A percentile compares a stretch with the other conserved stretches of the same genome.
Conservation (phyloP, 805 yeast genomes). For the Pichia manshurica region DNA sequence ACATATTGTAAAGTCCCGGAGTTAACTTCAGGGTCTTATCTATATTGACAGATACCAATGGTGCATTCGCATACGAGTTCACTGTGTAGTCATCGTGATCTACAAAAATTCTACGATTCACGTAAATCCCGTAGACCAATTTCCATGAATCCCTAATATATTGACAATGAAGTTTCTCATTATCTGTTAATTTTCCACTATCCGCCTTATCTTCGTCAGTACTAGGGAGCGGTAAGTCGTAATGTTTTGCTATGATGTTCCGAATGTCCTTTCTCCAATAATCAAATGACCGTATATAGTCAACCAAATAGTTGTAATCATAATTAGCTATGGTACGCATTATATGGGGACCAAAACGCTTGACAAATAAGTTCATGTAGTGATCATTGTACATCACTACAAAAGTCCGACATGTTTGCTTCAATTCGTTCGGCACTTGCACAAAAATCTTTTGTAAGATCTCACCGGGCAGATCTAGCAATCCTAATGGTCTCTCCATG, state of each 20-base stretch:
- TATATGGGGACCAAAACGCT: constrained; percentile 26
- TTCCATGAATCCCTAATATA: constrained; percentile 51
- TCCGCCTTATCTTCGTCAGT: background rate
- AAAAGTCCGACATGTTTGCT: constrained; percentile 30
- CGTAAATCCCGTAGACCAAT: constrained; percentile 43
- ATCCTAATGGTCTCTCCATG: background rate
- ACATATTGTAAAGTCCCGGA: constrained; percentile 45
- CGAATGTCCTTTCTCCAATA: constrained; percentile 31
- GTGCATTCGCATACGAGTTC: constrained; percentile 30
- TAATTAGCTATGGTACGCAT: constrained; percentile 20
- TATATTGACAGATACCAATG: constrained; percentile 23
- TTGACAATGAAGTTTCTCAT: constrained; percentile 22
- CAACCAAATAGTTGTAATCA: constrained; percentile 24
- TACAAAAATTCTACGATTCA: constrained; percentile 49
- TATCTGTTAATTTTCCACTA: constrained; percentile 9
- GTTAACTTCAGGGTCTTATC: constrained; percentile 43
- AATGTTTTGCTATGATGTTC: constrained; percentile 21
- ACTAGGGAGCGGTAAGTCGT: constrained; percentile 14
- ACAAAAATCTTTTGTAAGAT: constrained; percentile 23
- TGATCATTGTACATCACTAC: constrained; percentile 46
- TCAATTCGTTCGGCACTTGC: constrained; percentile 28
- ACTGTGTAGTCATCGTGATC: constrained; percentile 34
- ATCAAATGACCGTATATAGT: constrained; percentile 31
- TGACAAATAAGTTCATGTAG: constrained; percentile 34
- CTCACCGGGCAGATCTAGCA: constrained; percentile 29